Conservation (phyloP, 352 stramenopile genomes). For the Phytophthora vignae region DNA sequence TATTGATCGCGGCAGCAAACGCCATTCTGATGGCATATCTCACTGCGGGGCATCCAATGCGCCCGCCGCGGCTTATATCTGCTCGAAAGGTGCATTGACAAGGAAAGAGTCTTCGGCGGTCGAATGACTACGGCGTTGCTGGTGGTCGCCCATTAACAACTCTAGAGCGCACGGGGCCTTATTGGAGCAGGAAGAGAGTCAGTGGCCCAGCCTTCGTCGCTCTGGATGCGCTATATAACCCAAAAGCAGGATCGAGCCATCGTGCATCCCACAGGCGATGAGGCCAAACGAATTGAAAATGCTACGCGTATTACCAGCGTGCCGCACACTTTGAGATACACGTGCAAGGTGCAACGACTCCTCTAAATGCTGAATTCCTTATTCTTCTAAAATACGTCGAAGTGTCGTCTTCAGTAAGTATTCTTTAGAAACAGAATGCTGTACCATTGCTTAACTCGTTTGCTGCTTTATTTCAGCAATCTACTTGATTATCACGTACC, state of each 20-base stretch:
- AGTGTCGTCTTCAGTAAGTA: slow-evolving; percentile 1
- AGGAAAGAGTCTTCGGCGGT: neutral
- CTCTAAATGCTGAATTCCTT: slow-evolving; percentile 5
- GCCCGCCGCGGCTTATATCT: neutral
- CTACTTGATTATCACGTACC: neutral
- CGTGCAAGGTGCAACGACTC: slow-evolving; percentile 1
- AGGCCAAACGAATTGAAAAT: neutral
- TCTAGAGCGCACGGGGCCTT: neutral
- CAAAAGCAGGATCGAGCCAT: neutral
- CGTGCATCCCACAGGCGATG: neutral
- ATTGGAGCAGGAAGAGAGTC: neutral
- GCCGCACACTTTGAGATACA: neutral
- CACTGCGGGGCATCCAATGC: neutral
- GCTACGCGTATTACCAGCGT: neutral
- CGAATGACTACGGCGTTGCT: neutral
- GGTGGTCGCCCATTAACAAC: neutral
- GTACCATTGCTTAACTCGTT: neutral
- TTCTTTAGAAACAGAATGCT: neutral
- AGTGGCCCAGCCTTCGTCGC: neutral
- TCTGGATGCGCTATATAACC: neutral
- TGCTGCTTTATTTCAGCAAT: neutral
- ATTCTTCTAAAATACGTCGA: slow-evolving; percentile 10
- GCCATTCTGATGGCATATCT: neutral
- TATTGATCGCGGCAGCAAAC: slow-evolving; percentile 3
- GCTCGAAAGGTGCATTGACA: slow-evolving; percentile 2